phyloP scores from a whole-genome alignment of 306 rosid genomes.

The Cercis canadensis region DNA sequence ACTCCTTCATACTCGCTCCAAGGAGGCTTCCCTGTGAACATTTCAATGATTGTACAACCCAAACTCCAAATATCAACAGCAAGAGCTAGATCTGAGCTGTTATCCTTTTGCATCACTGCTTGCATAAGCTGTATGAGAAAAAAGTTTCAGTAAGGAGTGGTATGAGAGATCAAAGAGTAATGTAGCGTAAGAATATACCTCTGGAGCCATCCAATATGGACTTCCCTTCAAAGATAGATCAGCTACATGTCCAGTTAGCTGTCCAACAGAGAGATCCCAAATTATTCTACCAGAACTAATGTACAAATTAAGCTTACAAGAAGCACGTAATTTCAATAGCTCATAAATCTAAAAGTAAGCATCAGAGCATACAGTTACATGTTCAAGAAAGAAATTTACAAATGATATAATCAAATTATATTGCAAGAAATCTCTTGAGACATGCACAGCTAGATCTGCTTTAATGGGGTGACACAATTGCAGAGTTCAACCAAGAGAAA shows the following conservation, averaged over 20 bases:
- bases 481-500: conserved; percentile 19
- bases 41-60: conserved; percentile 96
- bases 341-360: conserved; percentile 12
- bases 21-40: conserved; percentile 95
- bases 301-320: not conserved
- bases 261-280: conserved; percentile 42
- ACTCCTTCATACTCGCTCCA: conserved; percentile 99
- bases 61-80: conserved; percentile 97
- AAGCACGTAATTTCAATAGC: conserved; percentile 2
- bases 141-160: conserved; percentile 26
- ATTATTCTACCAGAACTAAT: not conserved
- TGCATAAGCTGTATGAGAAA: conserved; percentile 72
- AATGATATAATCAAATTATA: not conserved
- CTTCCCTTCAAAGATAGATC: conserved; percentile 95
- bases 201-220: conserved; percentile 99
- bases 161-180: not conserved
- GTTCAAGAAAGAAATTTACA: conserved; percentile 12
- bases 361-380: not conserved
- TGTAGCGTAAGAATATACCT: conserved; percentile 61
- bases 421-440: conserved; percentile 2
- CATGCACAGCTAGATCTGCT: conserved; percentile 3
- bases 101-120: conserved; percentile 78
- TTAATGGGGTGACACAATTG: conserved; percentile 1
- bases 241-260: conserved; percentile 83
- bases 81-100: conserved; percentile 80